A percentile compares a stretch with the other conserved stretches of the same genome.
Conservation (phyloP, 495 filamentous ascomycete genomes). For the Bryoglossum gracile region DNA sequence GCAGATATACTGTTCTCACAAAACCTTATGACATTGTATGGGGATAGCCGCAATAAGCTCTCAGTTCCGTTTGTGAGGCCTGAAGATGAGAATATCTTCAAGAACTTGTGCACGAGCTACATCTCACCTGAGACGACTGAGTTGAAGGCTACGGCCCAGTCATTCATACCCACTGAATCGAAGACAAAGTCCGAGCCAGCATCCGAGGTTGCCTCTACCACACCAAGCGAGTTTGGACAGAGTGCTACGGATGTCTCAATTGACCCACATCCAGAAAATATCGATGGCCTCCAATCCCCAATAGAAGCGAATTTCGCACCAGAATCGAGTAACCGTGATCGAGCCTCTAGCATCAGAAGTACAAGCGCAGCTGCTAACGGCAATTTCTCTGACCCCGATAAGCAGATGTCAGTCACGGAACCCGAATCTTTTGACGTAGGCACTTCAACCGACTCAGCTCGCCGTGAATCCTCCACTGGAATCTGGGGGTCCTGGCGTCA, state of each 20-base stretch:
- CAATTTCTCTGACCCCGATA: constrained; percentile 26
- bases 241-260: constrained; percentile 1
- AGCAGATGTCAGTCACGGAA: constrained; percentile 19
- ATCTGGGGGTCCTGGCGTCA: constrained; percentile 69
- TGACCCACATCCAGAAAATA: background rate
- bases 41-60: constrained; percentile 81
- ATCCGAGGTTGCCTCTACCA: constrained; percentile 5
- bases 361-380: constrained; percentile 29
- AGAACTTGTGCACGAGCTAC: constrained; percentile 58
- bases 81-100: constrained; percentile 79
- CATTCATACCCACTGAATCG: constrained; percentile 18
- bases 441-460: constrained; percentile 30
- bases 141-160: constrained; percentile 39
- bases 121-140: constrained; percentile 38
- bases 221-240: constrained; percentile 2
- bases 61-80: constrained; percentile 88
- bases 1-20: constrained; percentile 91
- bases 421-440: constrained; percentile 27
- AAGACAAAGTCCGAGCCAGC: constrained; percentile 16
- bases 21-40: constrained; percentile 77
- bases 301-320: constrained; percentile 8
- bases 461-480: constrained; percentile 38
- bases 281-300: constrained; percentile 8
- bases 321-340: constrained; percentile 3
- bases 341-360: constrained; percentile 27